Conservation (phyloP, 768 basidiomycete genomes). For the Russula compacta region DNA sequence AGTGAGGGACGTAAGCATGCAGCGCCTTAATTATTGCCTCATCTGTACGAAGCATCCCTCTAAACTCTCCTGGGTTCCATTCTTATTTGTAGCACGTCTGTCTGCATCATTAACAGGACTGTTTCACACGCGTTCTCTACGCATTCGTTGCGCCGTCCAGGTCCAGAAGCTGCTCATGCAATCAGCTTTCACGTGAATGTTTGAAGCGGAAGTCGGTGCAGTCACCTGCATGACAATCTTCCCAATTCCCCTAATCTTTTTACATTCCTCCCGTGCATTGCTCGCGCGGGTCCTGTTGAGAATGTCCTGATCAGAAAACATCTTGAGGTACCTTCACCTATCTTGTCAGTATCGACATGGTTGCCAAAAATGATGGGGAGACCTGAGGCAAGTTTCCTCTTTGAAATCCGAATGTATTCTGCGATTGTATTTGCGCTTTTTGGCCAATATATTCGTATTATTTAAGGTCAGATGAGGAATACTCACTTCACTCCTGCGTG, state of each 20-base stretch:
- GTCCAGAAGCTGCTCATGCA: constrained; percentile 2
- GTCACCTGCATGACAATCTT: constrained; percentile 19
- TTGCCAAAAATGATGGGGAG: not conserved
- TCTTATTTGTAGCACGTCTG: constrained; percentile 14
- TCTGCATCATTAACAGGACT: constrained; percentile 2
- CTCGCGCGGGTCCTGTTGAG: constrained; percentile 15
- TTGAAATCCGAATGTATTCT: constrained; percentile 72
- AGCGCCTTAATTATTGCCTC: constrained; percentile 14
- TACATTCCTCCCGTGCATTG: constrained; percentile 18
- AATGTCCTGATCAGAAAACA: constrained; percentile 12
- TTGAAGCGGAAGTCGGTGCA: not conserved
- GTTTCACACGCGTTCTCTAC: not conserved
- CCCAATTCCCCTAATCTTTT: constrained; percentile 17
- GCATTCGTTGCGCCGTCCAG: not conserved
- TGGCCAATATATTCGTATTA: not conserved
- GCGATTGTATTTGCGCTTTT: constrained; percentile 62
- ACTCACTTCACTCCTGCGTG: constrained; percentile 57
- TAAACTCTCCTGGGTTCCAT: constrained; percentile 2
- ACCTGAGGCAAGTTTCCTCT: constrained; percentile 68
- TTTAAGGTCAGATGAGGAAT: not conserved
- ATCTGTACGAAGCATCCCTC: constrained; percentile 14
- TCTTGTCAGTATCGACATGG: not conserved
- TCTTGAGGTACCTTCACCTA: constrained; percentile 14
- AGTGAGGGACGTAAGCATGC: constrained; percentile 6
- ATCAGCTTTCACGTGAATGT: not conserved